Percentiles rank a stretch among this genome's conserved stretches.
These are phyloP conservation scores for Trichophyton equinum DNA, from an alignment of 2,329 filamentous ascomycete species.

Conservation along the genomic window DNA sequence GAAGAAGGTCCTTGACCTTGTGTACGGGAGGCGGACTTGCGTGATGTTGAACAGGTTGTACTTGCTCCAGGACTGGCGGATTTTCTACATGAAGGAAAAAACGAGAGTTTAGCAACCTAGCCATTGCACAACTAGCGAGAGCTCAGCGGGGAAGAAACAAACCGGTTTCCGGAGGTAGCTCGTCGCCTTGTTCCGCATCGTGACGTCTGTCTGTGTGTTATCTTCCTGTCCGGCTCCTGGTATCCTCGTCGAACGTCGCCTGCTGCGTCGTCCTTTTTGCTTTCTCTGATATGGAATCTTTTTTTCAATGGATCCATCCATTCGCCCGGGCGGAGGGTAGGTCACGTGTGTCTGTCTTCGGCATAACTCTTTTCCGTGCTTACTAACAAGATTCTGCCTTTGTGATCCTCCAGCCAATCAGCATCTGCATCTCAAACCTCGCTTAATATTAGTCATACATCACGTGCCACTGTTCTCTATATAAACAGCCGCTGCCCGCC, in stretches of 20 bases:
- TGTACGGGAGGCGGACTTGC: slow-evolving; percentile 38
- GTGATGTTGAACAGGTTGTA: slow-evolving; percentile 87
- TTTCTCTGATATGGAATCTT: background rate
- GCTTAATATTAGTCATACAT: slow-evolving; percentile 22
- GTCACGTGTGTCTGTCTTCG: background rate
- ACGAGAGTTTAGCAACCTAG: background rate
- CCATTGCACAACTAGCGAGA: slow-evolving; percentile 1
- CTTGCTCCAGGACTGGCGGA: slow-evolving; percentile 95
- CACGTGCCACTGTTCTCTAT: slow-evolving; percentile 15
- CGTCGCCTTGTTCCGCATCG: slow-evolving; percentile 35
- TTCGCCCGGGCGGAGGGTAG: too few species aligned
- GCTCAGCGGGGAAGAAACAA: background rate
- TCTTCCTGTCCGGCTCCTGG: background rate
- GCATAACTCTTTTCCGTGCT: background rate
- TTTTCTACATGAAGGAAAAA: slow-evolving; percentile 48
- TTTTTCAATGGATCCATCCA: background rate
- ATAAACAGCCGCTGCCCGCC: slow-evolving; percentile 18
- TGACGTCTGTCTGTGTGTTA: slow-evolving; percentile 15
- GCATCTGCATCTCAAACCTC: slow-evolving; percentile 9
- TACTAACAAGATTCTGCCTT: background rate
- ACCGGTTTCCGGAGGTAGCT: slow-evolving; percentile 31
- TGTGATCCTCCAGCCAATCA: slow-evolving; percentile 11
- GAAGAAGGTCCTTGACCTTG: slow-evolving; percentile 59
- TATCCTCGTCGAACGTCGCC: background rate
- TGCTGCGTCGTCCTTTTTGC: background rate